These are phyloP conservation scores for Nicotiana obtusifolia DNA, from an alignment of 257 asterid genomes.

Conservation along the genomic window DNA sequence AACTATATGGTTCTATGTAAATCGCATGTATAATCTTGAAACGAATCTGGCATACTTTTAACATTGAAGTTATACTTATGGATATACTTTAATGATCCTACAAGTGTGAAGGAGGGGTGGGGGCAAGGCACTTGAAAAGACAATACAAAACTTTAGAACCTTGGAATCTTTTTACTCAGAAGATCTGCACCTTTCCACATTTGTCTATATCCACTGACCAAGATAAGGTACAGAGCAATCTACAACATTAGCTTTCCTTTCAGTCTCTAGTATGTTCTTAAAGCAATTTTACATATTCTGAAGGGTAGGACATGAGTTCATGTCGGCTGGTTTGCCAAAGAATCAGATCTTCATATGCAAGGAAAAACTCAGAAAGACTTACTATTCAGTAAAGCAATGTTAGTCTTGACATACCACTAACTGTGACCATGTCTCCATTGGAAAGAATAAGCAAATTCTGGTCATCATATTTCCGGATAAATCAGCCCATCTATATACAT, in stretches of 20 bases:
- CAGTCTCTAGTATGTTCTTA: background rate
- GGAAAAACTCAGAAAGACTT: background rate
- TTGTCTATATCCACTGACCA: background rate
- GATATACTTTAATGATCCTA: background rate
- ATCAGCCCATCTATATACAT: conserved; percentile 86
- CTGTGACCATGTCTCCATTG: conserved; percentile 82
- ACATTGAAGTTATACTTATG: background rate
- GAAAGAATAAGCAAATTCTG: conserved; percentile 87
- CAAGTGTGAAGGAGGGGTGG: background rate
- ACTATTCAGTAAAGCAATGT: background rate
- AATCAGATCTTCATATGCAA: background rate
- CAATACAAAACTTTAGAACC: background rate
- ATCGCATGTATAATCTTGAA: background rate
- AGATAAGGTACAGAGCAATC: background rate
- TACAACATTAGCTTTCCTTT: background rate
- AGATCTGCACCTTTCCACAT: background rate
- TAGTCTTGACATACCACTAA: conserved; percentile 45
- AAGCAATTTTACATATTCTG: background rate
- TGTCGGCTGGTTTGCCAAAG: background rate
- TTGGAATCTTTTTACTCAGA: background rate
- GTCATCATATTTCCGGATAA: conserved; percentile 66
- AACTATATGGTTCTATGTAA: background rate
- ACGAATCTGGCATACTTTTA: background rate
- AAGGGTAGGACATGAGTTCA: background rate
- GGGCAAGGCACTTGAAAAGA: background rate